Base-by-base conservation (phyloP, 2,329 filamentous ascomycete species). In the Botryosphaeria dothidea region DNA sequence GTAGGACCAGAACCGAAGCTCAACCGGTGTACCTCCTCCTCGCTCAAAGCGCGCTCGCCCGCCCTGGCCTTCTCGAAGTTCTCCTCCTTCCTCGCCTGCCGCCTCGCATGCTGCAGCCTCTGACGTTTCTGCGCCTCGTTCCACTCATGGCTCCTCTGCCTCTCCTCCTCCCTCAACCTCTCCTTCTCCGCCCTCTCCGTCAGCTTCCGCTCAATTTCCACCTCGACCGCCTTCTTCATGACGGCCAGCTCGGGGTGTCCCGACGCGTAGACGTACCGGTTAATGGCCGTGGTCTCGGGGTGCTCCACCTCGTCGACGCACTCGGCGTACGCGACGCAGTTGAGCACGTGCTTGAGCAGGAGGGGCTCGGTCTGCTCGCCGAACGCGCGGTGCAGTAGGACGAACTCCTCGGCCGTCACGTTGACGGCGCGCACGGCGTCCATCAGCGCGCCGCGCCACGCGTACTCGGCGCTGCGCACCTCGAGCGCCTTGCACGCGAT, bases 321-420 rank as follows among this genome's bases (percentile, higher is more conserved):
- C 0, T 72, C 71, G 0, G 75, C 69, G 2, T 76, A 76, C 13
- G 71, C 73, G 29, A 79, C 75, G 62, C 80, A 79, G 27, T 75
- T 77, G 31, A 80, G 72, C 34, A 80, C 72, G 8, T 66, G 68
- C 2, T 58, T 63, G 19, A 70, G 70, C 2, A 77, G 56, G 8
- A 41, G n/a, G 27, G 36, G 19, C 57, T 58, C 1, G 64, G 46
- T 25, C 45, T 64, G 2, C 61, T 13, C 31, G 43, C 45, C 8
- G 52, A 48, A 45, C 31, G 45, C 19, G 3, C 13, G n/a, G 66
- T 69, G 41, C 69, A 70, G 31, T 69, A 74, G 4, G 8, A 72
- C 70, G 9, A 70, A 43, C 65, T 68, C 70, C 19, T 78, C 67
- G 29, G 71, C 71, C 64, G 75, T 72, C 41, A 73, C 71, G 9